Percentiles rank a stretch among this genome's conserved stretches.
These are phyloP conservation scores for Kernera saxatilis DNA, from an alignment of 345 rosid genomes.

Conservation along the genomic window DNA sequence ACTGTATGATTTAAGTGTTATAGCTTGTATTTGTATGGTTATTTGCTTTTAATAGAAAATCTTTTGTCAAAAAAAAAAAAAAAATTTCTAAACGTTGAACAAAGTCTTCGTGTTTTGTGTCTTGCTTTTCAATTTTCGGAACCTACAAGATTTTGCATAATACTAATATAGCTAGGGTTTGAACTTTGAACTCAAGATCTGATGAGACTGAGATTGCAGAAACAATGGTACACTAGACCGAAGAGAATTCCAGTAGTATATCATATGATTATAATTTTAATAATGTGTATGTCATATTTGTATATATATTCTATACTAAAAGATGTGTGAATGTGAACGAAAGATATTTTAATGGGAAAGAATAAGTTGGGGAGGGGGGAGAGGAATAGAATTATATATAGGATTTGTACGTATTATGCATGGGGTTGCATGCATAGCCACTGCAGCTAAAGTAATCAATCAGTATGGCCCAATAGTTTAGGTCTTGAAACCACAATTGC, in stretches of 20 bases:
- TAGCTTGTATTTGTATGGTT: no score
- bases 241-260: slow-evolving; percentile 4
- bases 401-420: slow-evolving; percentile 36
- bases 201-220: slow-evolving; percentile 5
- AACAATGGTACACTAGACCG: not conserved
- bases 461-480: slow-evolving; percentile 26
- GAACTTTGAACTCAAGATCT: slow-evolving; percentile 8
- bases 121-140: not conserved
- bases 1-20: no score
- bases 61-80: no score
- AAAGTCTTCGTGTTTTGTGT: not conserved
- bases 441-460: slow-evolving; percentile 27
- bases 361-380: slow-evolving; percentile 15
- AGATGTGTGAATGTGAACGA: slow-evolving; percentile 17
- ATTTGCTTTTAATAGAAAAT: no score
- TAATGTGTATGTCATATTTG: not conserved
- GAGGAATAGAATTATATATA: slow-evolving; percentile 18
- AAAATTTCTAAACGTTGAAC: slow-evolving; percentile 8
- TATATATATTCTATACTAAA: not conserved
- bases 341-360: slow-evolving; percentile 11
- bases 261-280: not conserved
- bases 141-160: not conserved
- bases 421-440: slow-evolving; percentile 38
- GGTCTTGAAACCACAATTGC: slow-evolving; percentile 20
- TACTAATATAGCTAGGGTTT: not conserved